Evolutionary conservation across 1,284 basidiomycete genomes (phyloP), one percentile per base, ranked within the genome.

Genomic region (Ceratobasidium sp.): DNA sequence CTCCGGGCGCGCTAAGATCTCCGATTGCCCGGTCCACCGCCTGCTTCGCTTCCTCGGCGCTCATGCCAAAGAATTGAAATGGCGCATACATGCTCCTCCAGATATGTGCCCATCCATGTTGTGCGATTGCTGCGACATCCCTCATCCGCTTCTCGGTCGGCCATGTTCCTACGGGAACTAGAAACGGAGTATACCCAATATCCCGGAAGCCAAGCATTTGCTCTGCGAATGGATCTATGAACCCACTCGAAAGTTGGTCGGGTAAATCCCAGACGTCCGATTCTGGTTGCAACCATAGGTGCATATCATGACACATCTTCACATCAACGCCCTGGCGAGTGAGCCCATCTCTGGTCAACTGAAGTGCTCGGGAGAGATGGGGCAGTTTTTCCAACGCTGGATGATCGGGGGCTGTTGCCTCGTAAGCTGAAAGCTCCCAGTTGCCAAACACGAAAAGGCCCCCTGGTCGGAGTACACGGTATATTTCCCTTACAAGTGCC

Each of bases 361-460:
- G 44, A 52, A 74, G 71, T 7, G 71, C 71, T 26, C 23, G 28
- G 26, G 59, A 64, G 26, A 74, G 61, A 23, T 64, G 46, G 7
- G 71, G 71, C 40, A 74, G 71, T 20, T 62, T 62, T 40, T 74
- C 59, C n/a, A 74, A 40, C 12, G 70, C 70, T n/a, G 70, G 70
- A 26, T 17, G 46, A 15, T 64, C 46, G 3, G 70, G 46, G n/a
- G 38, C 70, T 4, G 56, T 52, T 10, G 70, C 70, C 17, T 74
- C 70, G 46, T 74, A 74, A n/a, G 70, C 70, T 13, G 70, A 74
- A 33, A 74, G 70, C 48, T 74, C 70, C 70, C 70, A 64, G 38
- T 74, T 74, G 17, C 70, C 70, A 44, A 74, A 74, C 28, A 74
- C n/a, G 33, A 74, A 74, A 13, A 74, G 54, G 6, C 70, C 70